Base-by-base conservation (phyloP, 2,329 filamentous ascomycete genomes). In the Penicillium sclerotigenum region DNA sequence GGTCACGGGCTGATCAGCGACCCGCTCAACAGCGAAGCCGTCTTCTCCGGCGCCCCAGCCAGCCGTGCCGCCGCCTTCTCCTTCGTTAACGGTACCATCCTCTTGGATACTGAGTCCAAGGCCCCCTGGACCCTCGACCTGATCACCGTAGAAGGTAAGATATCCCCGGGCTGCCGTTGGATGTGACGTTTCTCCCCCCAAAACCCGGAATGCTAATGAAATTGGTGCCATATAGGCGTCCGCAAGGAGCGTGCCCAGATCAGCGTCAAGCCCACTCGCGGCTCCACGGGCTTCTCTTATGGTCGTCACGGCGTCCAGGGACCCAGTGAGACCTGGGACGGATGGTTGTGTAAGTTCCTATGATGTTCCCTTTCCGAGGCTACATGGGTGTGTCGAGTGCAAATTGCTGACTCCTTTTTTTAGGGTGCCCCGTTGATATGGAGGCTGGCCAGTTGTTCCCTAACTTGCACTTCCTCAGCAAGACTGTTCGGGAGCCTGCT, bases 321-420 rank as follows among this genome's bases (percentile, higher is more conserved):
- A 42, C 34, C 48, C 18, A 50, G 34, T 24, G 28, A 18, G 28
- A 56, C 36, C 18, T 62, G 58, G 58, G 59, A 59, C 16, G 55
- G 59, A 22, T 62, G 59, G 60, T 33, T 53, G 59, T 59, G 28
- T 69, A 81, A 64, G 56, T 81, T 73, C 58, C 68, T 1, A 47
- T 22, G 10, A 18, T 36, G 1, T 1, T 14, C 29, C 20, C 8
- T 20, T 51, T 55, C 16, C 7, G n/a, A 14, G 26, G 8, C 3
- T 31, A 11, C 7, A 11, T n/a, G 10, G 18, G 28, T 5, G 5
- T 33, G 3, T 6, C 3, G 13, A 33, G 14, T 33, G 24, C 8
- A 28, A 10, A 26, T 7, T 14, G 24, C 49, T 47, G 37, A 47
- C 46, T 20, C 31, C 16, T 24, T 22, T 16, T 34, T 18, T 20